Base-by-base conservation (phyloP, 306 rosid genomes). In the Lagenaria siceraria region DNA sequence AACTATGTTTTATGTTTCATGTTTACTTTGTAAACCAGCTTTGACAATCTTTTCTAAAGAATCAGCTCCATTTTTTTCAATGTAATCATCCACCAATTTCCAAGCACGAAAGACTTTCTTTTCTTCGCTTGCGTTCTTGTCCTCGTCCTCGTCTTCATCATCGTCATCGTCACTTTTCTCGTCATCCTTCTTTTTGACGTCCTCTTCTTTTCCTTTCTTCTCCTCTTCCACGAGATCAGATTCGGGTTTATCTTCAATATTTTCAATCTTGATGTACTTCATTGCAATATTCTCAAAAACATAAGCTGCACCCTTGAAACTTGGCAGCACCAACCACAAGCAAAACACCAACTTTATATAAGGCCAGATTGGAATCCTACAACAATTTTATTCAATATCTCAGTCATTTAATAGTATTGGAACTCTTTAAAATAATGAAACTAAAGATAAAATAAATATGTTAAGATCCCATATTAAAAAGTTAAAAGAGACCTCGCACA, bases 271-370 rank as follows among this genome's bases (percentile, higher is more conserved):
- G 36, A 92, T 80, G 63, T 85, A 94, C 78, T 84, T 81, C 68
- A 90, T 91, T 75, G 83, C 98, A 64, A 66, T 63, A 64, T 90
- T 92, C 80, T 80, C 96, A 25, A 89, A 89, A 75, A 95, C 80
- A 78, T 92, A 96, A 7, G 99, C 96, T 42, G 98, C 97, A 42
- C 98, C 98, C 73, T 90, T 96, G 89, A 92, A 96, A 78, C 76
- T 79, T 5, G 99, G 99, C 77, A 92, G 76, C 42, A 88, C 97
- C 64, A 96, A 25, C 99, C 98, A 96, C 75, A 81, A 46, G 85
- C 97, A 90, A 76, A 89, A 80, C 84, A 92, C 58, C 17, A 96
- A 78, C 92, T 92, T 92, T 85, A 88, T 6, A 78, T 88, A 85
- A 58, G 91, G 86, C 99, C 99, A 92, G n/a, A 92, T 53, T 0